Percentiles rank a stretch among this genome's conserved stretches.
These are phyloP conservation scores for Singerocomus rubriflavus DNA, from an alignment of 1,284 basidiomycete genomes.

Conservation along the genomic window DNA sequence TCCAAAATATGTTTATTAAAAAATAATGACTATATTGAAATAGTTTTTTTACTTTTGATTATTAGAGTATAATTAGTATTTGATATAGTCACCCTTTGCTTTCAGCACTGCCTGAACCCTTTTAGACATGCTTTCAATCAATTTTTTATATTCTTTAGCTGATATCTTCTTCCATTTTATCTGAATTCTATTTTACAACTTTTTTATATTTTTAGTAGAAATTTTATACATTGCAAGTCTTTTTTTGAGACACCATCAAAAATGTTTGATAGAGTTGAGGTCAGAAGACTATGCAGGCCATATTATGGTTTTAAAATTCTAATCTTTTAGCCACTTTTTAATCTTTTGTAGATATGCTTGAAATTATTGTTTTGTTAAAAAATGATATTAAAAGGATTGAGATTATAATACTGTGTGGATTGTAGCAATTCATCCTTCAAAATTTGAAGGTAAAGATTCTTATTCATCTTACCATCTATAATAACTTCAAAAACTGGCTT, in stretches of 20 bases:
- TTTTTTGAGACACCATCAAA: background rate
- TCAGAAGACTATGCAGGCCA: background rate
- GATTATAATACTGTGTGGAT: background rate
- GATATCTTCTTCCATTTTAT: background rate
- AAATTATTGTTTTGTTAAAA: background rate
- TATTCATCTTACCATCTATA: too few species aligned
- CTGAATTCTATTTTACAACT: too few species aligned
- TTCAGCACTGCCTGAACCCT: background rate
- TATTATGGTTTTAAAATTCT: background rate
- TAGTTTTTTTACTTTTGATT: background rate
- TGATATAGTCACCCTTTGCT: background rate
- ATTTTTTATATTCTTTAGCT: background rate
- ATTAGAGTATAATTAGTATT: background rate
- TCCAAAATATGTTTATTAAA: background rate
- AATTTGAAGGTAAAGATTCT: background rate
- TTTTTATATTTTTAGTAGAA: too few species aligned
- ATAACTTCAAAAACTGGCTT: too few species aligned
- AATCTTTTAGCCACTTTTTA: background rate
- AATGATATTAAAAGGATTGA: background rate
- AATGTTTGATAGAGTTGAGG: background rate
- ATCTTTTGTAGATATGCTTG: background rate
- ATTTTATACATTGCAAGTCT: background rate
- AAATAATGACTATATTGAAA: background rate
- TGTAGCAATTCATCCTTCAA: background rate
- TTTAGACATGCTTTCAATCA: background rate